Conservation (phyloP, 148 eudicot species). For the Persicaria maculosa region DNA sequence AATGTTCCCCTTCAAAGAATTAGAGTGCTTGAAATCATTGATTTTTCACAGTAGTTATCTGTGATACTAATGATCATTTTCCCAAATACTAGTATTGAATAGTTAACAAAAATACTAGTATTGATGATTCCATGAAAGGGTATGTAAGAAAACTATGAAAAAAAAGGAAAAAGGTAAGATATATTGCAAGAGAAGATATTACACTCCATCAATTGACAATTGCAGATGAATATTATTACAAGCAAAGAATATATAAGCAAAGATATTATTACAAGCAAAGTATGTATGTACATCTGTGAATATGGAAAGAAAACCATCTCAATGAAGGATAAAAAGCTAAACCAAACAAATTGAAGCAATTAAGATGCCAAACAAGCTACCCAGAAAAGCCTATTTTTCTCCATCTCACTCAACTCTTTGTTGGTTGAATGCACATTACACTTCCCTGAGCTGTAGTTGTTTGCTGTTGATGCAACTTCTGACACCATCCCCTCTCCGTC, state of each 20-base stretch:
- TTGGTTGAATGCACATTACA: background rate
- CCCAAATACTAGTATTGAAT: no score
- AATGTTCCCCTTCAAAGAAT: no score
- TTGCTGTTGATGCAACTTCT: constrained; percentile 7
- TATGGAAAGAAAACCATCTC: background rate
- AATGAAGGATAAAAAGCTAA: background rate
- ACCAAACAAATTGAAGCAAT: background rate
- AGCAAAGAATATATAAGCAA: no score
- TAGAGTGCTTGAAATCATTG: no score
- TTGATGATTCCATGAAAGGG: no score
- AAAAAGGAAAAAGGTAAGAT: no score
- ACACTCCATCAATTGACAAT: background rate
- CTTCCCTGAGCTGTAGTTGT: background rate
- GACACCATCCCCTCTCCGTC: background rate
- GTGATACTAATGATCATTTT: no score
- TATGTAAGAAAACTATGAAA: no score
- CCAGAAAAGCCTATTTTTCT: constrained; percentile 5
- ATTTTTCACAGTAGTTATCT: no score
- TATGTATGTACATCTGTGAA: background rate
- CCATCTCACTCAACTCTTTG: background rate
- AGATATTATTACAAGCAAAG: background rate
- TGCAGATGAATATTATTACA: no score
- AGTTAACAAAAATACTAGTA: no score
- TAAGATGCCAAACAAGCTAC: constrained; percentile 4
- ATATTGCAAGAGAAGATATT: no score